Conservation (phyloP, 129 eudicot genomes). For the Rutidosis leptorrhynchoides region DNA sequence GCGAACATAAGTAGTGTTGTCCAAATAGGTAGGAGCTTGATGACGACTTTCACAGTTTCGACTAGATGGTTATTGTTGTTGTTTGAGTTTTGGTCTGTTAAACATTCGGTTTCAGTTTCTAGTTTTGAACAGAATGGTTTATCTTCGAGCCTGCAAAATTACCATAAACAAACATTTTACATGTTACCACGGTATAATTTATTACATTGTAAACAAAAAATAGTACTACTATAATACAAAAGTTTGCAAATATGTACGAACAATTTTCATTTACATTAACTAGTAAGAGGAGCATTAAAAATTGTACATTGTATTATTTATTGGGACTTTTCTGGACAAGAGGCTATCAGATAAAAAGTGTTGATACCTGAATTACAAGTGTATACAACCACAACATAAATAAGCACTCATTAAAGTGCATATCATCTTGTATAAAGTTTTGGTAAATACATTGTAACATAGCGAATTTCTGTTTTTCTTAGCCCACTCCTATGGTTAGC, state of each 20-base stretch:
- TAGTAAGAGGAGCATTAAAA: not conserved
- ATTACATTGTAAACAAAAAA: not conserved
- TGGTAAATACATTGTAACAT: too few relatives aligned
- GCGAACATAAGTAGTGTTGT: conserved; percentile 83
- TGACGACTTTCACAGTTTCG: conserved; percentile 45
- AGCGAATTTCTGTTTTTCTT: too few relatives aligned
- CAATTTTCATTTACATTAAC: not conserved
- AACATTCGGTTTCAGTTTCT: conserved; percentile 23
- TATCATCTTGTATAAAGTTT: too few relatives aligned
- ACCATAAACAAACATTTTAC: not conserved
- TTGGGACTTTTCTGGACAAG: not conserved
- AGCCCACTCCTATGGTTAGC: too few relatives aligned
- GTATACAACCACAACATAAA: not conserved
- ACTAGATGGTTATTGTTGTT: conserved; percentile 30
- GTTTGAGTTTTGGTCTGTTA: conserved; percentile 21
- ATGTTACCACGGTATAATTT: not conserved
- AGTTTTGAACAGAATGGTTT: conserved; percentile 41
- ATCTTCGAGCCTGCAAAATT: conserved; percentile 59
- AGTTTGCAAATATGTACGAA: too few relatives aligned
- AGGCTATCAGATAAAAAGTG: not conserved
- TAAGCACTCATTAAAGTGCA: too few relatives aligned
- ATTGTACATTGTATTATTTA: not conserved
- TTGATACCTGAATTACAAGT: not conserved
- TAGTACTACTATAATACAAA: not conserved
- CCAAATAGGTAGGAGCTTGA: conserved; percentile 78